phyloP scores from a whole-genome alignment of 176 grass and related monocot species.

The Oryza punctata region DNA sequence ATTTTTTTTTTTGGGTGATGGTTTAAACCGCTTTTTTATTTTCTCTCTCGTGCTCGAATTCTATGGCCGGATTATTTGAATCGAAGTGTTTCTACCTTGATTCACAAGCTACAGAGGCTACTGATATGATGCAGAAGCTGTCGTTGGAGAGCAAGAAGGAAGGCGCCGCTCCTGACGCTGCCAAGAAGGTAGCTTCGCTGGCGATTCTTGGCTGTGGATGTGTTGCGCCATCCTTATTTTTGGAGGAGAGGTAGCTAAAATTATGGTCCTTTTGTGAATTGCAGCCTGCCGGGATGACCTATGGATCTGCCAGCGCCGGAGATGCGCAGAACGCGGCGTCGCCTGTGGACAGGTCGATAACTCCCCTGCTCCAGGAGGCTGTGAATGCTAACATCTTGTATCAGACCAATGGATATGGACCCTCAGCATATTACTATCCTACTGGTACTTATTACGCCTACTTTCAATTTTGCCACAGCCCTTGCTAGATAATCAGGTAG shows the following conservation, averaged over 20 bases:
- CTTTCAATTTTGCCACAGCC: too few species aligned
- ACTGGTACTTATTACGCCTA: too few species aligned
- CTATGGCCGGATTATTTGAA: background rate
- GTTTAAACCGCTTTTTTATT: background rate
- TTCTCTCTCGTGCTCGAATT: background rate
- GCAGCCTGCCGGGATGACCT: constrained; percentile 53
- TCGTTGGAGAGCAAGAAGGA: constrained; percentile 70
- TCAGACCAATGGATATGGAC: constrained; percentile 56
- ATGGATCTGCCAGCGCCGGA: constrained; percentile 49
- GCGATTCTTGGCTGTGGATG: background rate
- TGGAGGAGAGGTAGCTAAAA: background rate
- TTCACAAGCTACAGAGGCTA: constrained; percentile 43
- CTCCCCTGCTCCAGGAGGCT: constrained; percentile 73
- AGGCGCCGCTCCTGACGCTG: constrained; percentile 47
- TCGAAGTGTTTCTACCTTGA: constrained; percentile 48
- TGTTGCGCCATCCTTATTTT: background rate
- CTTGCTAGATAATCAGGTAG: background rate
- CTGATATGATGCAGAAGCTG: constrained; percentile 76
- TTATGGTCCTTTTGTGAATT: background rate
- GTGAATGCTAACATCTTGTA: constrained; percentile 78
- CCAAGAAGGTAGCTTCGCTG: constrained; percentile 55
- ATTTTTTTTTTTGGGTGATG: background rate
- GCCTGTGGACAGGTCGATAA: constrained; percentile 64
- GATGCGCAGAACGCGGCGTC: constrained; percentile 44
- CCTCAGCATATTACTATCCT: constrained; percentile 68